Percentiles rank a stretch among this genome's conserved stretches.
Conservation (phyloP, 2,329 filamentous ascomycete species). For the Emmonsia crescens region DNA sequence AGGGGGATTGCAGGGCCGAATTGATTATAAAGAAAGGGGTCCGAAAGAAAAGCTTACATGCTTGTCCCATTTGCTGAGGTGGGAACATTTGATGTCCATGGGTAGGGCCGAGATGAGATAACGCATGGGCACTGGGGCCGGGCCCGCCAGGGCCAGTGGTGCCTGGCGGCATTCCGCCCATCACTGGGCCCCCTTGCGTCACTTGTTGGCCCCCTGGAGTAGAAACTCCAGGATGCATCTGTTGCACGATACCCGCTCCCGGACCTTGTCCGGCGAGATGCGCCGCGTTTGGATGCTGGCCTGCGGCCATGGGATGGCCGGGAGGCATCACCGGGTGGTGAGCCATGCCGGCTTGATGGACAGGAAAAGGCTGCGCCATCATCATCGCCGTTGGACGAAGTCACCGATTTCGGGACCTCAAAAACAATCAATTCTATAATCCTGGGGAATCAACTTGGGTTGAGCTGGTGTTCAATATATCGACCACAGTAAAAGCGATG, state of each 20-base stretch:
- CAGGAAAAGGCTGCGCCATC: slow-evolving; percentile 46
- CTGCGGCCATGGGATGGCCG: slow-evolving; percentile 49
- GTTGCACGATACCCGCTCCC: slow-evolving; percentile 40
- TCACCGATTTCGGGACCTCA: slow-evolving; percentile 18
- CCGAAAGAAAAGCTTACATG: slow-evolving; percentile 25
- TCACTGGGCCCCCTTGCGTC: slow-evolving; percentile 53
- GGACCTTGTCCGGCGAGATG: slow-evolving; percentile 41
- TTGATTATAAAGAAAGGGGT: neutral
- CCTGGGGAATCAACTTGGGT: slow-evolving; percentile 1
- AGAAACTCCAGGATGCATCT: slow-evolving; percentile 52
- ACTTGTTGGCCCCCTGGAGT: slow-evolving; percentile 49
- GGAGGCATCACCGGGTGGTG: slow-evolving; percentile 49
- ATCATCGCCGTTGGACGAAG: slow-evolving; percentile 38
- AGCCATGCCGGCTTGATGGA: slow-evolving; percentile 48
- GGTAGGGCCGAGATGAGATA: slow-evolving; percentile 47
- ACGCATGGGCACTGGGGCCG: slow-evolving; percentile 47
- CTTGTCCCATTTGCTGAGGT: slow-evolving; percentile 35
- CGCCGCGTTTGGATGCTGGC: slow-evolving; percentile 46
- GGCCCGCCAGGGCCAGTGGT: slow-evolving; percentile 40
- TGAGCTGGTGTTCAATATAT: slow-evolving; percentile 4
- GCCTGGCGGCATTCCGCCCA: slow-evolving; percentile 51
- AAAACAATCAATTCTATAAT: slow-evolving; percentile 9
- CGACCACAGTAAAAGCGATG: slow-evolving; percentile 7
- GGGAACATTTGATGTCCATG: slow-evolving; percentile 44
- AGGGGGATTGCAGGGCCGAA: slow-evolving; percentile 2